Evolutionary conservation across 1,284 basidiomycete genomes (phyloP).

Genomic region (Athelia psychrophila): DNA sequence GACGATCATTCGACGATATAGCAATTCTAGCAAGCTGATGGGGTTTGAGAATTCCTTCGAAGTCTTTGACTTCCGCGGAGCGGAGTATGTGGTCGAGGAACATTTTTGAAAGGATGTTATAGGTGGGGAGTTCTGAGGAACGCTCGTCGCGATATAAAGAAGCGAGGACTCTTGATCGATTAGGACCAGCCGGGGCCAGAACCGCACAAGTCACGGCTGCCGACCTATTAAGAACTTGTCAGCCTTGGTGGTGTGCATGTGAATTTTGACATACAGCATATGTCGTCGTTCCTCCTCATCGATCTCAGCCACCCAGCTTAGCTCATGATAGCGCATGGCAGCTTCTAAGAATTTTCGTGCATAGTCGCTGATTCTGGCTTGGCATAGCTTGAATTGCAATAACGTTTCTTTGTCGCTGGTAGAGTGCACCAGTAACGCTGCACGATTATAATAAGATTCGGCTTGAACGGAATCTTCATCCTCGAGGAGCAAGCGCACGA

Average conservation of each 20-base stretch:
- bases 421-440: conserved; percentile 84
- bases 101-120: conserved; percentile 94
- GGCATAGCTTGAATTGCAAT: conserved; percentile 83
- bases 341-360: conserved; percentile 92
- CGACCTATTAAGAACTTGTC: conserved; percentile 43
- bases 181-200: conserved; percentile 95
- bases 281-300: conserved; percentile 87
- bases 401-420: conserved; percentile 74
- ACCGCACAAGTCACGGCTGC: conserved; percentile 95
- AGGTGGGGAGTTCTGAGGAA: conserved; percentile 73
- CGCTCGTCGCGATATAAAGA: conserved; percentile 94
- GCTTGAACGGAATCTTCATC: conserved; percentile 93
- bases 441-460: conserved; percentile 95
- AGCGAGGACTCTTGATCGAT: conserved; percentile 88
- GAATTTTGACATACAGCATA: conserved; percentile 64
- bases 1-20: conserved; percentile 73
- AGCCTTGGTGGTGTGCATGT: conserved; percentile 5
- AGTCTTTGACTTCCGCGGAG: conserved; percentile 84
- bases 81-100: conserved; percentile 96
- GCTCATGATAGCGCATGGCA: conserved; percentile 91
- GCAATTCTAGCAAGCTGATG: conserved; percentile 93
- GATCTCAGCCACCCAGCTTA: conserved; percentile 85
- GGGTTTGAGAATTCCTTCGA: conserved; percentile 83
- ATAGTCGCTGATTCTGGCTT: conserved; percentile 93
- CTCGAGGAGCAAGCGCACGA: conserved; percentile 93